Conservation (phyloP, 1,139 yeast species). For the Blastobotrys persicus region DNA sequence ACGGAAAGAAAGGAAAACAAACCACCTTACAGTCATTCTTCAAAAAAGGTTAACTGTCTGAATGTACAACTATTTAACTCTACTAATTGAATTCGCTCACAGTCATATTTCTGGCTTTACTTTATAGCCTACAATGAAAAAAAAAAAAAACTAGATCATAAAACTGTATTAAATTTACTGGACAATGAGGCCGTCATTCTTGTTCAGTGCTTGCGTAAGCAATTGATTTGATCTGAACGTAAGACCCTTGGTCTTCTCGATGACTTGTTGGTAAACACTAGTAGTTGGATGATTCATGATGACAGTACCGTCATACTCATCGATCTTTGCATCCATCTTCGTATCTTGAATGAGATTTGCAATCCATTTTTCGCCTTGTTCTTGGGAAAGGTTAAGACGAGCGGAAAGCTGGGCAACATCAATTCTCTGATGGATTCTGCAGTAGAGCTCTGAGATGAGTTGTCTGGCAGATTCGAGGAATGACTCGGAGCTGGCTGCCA, state of each 20-base stretch:
- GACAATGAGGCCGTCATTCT: conserved; percentile 24
- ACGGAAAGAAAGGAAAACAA: conserved; percentile 6
- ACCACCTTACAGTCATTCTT: conserved; percentile 10
- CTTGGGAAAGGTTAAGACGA: conserved; percentile 44
- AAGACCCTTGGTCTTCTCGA: conserved; percentile 59
- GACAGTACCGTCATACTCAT: conserved; percentile 48
- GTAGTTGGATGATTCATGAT: conserved; percentile 47
- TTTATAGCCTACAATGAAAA: not conserved
- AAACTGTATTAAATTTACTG: conserved; percentile 13
- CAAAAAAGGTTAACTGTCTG: conserved; percentile 2
- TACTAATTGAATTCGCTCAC: no score
- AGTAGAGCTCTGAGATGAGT: conserved; percentile 51
- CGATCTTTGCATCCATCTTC: conserved; percentile 51
- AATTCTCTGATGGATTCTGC: conserved; percentile 52
- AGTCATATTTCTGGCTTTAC: no score
- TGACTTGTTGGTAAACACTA: conserved; percentile 54
- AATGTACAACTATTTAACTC: not conserved
- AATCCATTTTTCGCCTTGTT: conserved; percentile 51
- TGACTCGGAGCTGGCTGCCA: conserved; percentile 43
- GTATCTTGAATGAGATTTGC: conserved; percentile 49
- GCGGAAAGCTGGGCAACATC: conserved; percentile 45
- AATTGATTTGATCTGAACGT: conserved; percentile 57
- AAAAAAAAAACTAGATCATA: not conserved
- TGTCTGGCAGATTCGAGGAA: conserved; percentile 50
- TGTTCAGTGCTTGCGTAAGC: conserved; percentile 38